Evolutionary conservation across 2,329 filamentous ascomycete genomes (phyloP), one percentile per base, ranked within the genome.

Genomic region (Mollisia scopiformis): DNA sequence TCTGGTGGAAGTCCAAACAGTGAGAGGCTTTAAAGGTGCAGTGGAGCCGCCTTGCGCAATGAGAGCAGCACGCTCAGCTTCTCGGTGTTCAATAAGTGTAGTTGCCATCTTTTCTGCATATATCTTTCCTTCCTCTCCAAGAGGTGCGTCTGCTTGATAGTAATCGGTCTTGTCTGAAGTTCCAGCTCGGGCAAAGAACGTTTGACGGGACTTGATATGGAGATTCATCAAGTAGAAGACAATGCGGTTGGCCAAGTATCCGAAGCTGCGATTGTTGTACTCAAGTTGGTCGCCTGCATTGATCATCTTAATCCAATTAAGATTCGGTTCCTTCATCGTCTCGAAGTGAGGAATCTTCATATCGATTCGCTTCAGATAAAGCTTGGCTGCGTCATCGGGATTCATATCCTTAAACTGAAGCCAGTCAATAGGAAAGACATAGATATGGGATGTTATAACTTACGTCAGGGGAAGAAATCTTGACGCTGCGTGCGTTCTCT

Each of bases 231-330:
- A 86, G 76, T 98, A 99, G 77, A 99, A 99, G 58, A 99, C 94
- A 67, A 99, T 99, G 62, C 95, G 88, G 75, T 99, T 93, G 0
- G 93, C 96, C 31, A 99, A 84, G 73, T 99, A 99, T 69, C 93
- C 94, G 75, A 99, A 98, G 72, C 90, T 93, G 74, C 95, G 91
- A 68, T 98, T 97, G 79, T 99, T 99, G 77, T 98, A 94, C 69
- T 94, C 90, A 72, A 99, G 90, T 68, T 92, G 88, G 72, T 94
- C 88, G 47, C 95, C 95, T 7, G 95, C 95, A 69, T 99, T 99
- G 74, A 98, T 96, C 94, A 99, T 97, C 80, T 97, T 97, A 79
- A 99, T 94, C 78, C 94, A 99, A 75, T 98, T 97, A 65, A 99
- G 83, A 67, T 98, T 93, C 30, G 84, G 83, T 75, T 99, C 95